These are phyloP conservation scores for Coriaria nepalensis DNA, from an alignment of 306 rosid genomes.

Conservation along the genomic window DNA sequence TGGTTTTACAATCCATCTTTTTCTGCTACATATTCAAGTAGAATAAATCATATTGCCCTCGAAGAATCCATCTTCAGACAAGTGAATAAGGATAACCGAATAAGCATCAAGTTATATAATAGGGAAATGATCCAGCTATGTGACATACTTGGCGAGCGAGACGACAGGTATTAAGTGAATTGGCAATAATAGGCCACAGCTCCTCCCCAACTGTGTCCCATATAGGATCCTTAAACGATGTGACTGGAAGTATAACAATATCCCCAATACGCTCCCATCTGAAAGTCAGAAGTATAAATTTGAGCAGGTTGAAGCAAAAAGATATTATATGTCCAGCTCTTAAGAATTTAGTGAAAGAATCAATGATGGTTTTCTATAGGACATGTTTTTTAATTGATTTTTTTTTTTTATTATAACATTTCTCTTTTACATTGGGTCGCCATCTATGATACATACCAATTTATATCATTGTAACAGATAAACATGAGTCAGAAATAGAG, in stretches of 20 bases:
- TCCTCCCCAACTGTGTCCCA: slow-evolving; percentile 61
- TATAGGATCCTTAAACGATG: slow-evolving; percentile 54
- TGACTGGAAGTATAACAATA: slow-evolving; percentile 59
- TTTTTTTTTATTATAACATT: not conserved
- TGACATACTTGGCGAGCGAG: slow-evolving; percentile 75
- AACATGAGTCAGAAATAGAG: slow-evolving; percentile 4
- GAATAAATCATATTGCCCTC: too few species aligned
- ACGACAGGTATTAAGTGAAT: slow-evolving; percentile 54
- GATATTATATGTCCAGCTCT: not conserved
- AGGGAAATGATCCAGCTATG: too few species aligned
- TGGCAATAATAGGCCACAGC: slow-evolving; percentile 66
- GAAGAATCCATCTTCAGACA: too few species aligned
- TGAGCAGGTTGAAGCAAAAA: slow-evolving; percentile 4
- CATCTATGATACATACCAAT: slow-evolving; percentile 5
- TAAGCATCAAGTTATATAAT: too few species aligned
- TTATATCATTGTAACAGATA: slow-evolving; percentile 6
- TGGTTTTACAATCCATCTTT: too few species aligned
- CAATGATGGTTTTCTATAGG: too few species aligned
- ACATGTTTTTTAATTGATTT: too few species aligned
- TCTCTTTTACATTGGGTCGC: not conserved
- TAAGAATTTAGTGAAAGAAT: too few species aligned
- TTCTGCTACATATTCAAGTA: too few species aligned
- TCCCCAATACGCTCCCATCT: slow-evolving; percentile 88
- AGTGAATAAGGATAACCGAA: too few species aligned
- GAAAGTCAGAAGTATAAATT: slow-evolving; percentile 14